Conservation (phyloP, 2,329 filamentous ascomycete genomes). For the Thelonectria rubi region DNA sequence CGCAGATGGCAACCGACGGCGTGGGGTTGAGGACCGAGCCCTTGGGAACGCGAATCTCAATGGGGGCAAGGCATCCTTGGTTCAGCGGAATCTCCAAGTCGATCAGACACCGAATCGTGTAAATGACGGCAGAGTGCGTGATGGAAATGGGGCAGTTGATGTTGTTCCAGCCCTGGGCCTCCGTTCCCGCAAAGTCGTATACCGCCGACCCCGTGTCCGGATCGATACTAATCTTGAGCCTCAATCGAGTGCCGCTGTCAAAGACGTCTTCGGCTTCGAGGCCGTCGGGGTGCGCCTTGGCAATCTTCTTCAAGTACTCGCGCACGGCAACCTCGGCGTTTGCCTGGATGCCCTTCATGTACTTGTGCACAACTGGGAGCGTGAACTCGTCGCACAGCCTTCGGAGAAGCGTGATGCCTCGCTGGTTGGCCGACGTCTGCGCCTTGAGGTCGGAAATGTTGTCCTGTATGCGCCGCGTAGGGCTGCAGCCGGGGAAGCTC, state of each 20-base stretch:
- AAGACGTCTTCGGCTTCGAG: conserved; percentile 46
- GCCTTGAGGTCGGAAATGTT: conserved; percentile 57
- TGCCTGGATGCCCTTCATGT: conserved; percentile 50
- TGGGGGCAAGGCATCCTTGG: conserved; percentile 49
- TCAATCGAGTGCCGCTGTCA: conserved; percentile 50
- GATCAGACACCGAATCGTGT: conserved; percentile 49
- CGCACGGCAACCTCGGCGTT: conserved; percentile 50
- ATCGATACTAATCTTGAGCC: conserved; percentile 46
- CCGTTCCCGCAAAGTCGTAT: conserved; percentile 51
- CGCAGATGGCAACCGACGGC: conserved; percentile 51
- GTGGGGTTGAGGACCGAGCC: conserved; percentile 48
- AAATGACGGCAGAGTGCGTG: conserved; percentile 51
- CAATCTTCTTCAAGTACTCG: conserved; percentile 40
- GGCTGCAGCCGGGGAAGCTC: conserved; percentile 49
- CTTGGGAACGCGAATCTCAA: conserved; percentile 46
- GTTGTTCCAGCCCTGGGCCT: conserved; percentile 48
- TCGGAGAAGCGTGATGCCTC: conserved; percentile 47
- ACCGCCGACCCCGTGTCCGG: conserved; percentile 43
- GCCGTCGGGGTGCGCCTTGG: conserved; percentile 55
- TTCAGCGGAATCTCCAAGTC: conserved; percentile 51
- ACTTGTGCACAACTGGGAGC: conserved; percentile 46
- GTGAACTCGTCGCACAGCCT: conserved; percentile 48
- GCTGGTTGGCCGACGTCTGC: conserved; percentile 54
- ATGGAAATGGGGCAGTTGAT: conserved; percentile 50
- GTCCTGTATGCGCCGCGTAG: conserved; percentile 49